phyloP scores from a whole-genome alignment of 148 eudicot species.

The Fagopyrum homotropicum region DNA sequence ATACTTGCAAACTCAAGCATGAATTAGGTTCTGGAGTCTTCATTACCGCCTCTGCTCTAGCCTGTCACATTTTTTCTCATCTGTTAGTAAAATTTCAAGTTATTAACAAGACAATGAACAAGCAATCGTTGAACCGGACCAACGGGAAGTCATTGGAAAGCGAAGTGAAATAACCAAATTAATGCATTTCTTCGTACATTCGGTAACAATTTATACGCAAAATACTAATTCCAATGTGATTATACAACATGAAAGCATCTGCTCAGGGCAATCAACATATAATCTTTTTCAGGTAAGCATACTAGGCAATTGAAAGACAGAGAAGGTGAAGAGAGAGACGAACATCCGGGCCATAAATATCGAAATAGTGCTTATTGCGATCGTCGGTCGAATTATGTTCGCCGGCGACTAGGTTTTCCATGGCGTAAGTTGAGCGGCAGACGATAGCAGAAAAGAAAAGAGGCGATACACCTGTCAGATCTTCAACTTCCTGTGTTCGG shows the following conservation, averaged over 20 bases:
- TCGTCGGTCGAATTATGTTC: slow-evolving; percentile 13
- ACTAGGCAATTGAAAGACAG: neutral
- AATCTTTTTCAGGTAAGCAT: neutral
- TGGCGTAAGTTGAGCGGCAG: neutral
- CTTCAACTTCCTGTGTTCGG: too few species aligned
- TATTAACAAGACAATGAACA: neutral
- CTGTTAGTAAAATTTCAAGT: neutral
- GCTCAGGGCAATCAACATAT: neutral
- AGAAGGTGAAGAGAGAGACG: neutral
- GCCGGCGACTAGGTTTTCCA: slow-evolving; percentile 22
- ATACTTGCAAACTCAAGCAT: slow-evolving; percentile 62
- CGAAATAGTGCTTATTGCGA: slow-evolving; percentile 37
- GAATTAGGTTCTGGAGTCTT: slow-evolving; percentile 60
- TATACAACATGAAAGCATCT: neutral
- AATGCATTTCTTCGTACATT: neutral
- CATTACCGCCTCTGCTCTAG: slow-evolving; percentile 56
- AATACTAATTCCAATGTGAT: neutral
- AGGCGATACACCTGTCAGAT: too few species aligned
- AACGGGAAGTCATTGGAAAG: too few species aligned
- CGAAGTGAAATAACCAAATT: neutral
- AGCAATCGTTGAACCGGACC: neutral
- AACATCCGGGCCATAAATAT: slow-evolving; percentile 82
- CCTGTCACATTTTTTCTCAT: slow-evolving; percentile 30
- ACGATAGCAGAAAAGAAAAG: neutral
- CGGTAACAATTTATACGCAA: neutral